Evolutionary conservation across 106 monocot species (phyloP), one percentile per base, ranked within the genome.

Genomic region (Hemerocallis citrina): DNA sequence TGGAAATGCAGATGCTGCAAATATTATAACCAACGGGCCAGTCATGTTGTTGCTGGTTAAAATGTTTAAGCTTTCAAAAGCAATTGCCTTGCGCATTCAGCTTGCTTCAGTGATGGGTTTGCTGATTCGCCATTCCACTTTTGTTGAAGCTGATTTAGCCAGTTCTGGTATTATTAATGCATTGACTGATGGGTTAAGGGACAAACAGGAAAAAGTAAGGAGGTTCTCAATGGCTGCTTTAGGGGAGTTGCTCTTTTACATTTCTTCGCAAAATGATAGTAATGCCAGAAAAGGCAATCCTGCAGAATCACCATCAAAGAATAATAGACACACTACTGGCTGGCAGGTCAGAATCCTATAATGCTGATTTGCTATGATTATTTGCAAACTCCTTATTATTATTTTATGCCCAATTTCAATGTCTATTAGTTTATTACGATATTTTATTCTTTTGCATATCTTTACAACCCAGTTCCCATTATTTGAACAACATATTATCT

Each of bases 331-430:
- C 60, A 33, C 63, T 30, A 47, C 85, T 52, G 29, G 65, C 45
- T 93, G 93, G 93, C 88, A 93, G 88, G 93, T 93, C 31, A 65
- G 54, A 61, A 48, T n/a, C n/a, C n/a, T n/a, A n/a, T n/a, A n/a
- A n/a, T n/a, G n/a, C n/a, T n/a, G n/a, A n/a, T n/a, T n/a, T n/a
- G n/a, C n/a, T n/a, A n/a, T n/a, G n/a, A n/a, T n/a, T n/a, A n/a
- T n/a, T n/a, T n/a, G n/a, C n/a, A n/a, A n/a, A n/a, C n/a, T n/a
- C n/a, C n/a, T n/a, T n/a, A n/a, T n/a, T n/a, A n/a, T n/a, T n/a
- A n/a, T n/a, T n/a, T n/a, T n/a, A n/a, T n/a, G n/a, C n/a, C n/a
- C n/a, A n/a, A n/a, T n/a, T n/a, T n/a, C n/a, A n/a, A n/a, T n/a
- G n/a, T n/a, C n/a, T n/a, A n/a, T n/a, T n/a, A n/a, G n/a, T n/a